A percentile compares a stretch with the other conserved stretches of the same genome.
Conservation (phyloP, 805 yeast species). For the Tetrapisispora namnaoensis region DNA sequence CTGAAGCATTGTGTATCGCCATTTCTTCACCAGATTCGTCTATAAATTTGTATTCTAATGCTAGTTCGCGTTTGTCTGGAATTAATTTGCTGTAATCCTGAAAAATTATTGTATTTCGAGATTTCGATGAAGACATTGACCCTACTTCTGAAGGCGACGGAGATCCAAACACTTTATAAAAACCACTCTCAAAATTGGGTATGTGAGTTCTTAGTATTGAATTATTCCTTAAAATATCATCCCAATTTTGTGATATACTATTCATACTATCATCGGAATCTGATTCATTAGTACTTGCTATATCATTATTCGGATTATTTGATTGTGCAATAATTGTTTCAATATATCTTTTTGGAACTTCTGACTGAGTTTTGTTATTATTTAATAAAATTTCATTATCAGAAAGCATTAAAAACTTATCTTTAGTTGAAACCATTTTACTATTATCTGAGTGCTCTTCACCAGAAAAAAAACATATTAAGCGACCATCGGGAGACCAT, state of each 20-base stretch:
- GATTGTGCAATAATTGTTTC: conserved; percentile 19
- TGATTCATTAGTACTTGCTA: conserved; percentile 16
- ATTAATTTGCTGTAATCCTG: conserved; percentile 59
- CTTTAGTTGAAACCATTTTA: conserved; percentile 1
- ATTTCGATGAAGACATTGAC: conserved; percentile 20
- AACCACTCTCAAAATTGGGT: conserved; percentile 36
- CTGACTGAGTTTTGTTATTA: conserved; percentile 3
- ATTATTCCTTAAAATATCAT: conserved; percentile 51
- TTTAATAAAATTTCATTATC: conserved; percentile 2
- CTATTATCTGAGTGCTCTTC: conserved; percentile 34
- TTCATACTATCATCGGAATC: conserved; percentile 35
- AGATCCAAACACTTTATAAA: conserved; percentile 19
- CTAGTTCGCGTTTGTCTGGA: conserved; percentile 66
- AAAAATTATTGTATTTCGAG: conserved; percentile 49
- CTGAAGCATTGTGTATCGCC: conserved; percentile 59
- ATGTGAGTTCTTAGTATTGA: conserved; percentile 38
- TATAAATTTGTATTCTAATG: conserved; percentile 52
- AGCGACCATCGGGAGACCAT: conserved; percentile 71
- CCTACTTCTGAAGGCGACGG: conserved; percentile 20
- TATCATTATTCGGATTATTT: conserved; percentile 3
- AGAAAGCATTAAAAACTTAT: neutral
- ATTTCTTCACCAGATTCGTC: conserved; percentile 56
- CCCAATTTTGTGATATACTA: conserved; percentile 60
- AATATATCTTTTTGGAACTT: conserved; percentile 26
- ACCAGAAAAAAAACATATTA: conserved; percentile 74